These are phyloP conservation scores for Pulveroboletus sp. DNA, from an alignment of 768 basidiomycete genomes.

Conservation along the genomic window DNA sequence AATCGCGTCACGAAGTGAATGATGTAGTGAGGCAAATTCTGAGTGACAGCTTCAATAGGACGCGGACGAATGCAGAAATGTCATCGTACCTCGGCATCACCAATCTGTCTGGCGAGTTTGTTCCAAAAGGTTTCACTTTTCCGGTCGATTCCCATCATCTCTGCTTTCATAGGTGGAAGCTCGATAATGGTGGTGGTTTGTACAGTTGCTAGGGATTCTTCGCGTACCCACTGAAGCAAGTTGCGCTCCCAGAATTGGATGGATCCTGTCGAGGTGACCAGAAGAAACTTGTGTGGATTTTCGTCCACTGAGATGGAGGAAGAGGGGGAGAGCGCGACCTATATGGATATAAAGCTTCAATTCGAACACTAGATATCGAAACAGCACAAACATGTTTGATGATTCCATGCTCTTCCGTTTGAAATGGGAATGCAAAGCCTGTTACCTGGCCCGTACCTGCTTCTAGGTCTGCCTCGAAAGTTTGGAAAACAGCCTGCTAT, in stretches of 20 bases:
- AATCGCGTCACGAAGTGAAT: slow-evolving; percentile 67
- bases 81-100: slow-evolving; percentile 50
- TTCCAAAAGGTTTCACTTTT: slow-evolving; percentile 44
- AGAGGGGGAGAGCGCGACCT: slow-evolving; percentile 51
- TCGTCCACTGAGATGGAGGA: slow-evolving; percentile 35
- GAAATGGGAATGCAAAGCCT: slow-evolving; percentile 60
- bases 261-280: slow-evolving; percentile 74
- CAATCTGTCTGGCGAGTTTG: slow-evolving; percentile 53
- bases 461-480: slow-evolving; percentile 47
- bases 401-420: slow-evolving; percentile 61
- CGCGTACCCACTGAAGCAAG: slow-evolving; percentile 66
- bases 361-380: background rate
- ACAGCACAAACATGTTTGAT: slow-evolving; percentile 54
- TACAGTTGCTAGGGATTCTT: slow-evolving; percentile 71
- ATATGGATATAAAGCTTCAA: background rate
- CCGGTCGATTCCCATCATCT: slow-evolving; percentile 5
- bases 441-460: slow-evolving; percentile 45
- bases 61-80: background rate
- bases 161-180: slow-evolving; percentile 55
- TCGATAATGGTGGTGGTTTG: slow-evolving; percentile 68
- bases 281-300: slow-evolving; percentile 37
- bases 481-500: slow-evolving; percentile 53
- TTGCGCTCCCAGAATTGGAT: slow-evolving; percentile 70
- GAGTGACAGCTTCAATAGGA: background rate
- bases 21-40: slow-evolving; percentile 72